A percentile compares a stretch with the other conserved stretches of the same genome.
phyloP scores from a whole-genome alignment of 331 rosid genomes.

The Malus hybrid region DNA sequence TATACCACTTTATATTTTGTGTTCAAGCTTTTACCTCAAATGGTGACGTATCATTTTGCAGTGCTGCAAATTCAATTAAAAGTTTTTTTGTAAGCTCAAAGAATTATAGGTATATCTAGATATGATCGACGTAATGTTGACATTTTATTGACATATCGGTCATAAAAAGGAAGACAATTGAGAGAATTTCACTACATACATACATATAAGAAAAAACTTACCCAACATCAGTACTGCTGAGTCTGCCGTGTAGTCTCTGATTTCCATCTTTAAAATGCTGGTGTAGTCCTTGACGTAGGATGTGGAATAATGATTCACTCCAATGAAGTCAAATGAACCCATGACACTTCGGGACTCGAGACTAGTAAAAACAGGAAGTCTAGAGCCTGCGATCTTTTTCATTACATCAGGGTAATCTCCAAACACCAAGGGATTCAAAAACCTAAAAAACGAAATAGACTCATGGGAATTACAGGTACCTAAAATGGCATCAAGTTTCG shows the following conservation, averaged over 20 bases:
- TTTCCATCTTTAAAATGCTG: constrained; percentile 6
- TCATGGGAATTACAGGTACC: not conserved
- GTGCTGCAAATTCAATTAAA: not conserved
- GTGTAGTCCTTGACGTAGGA: constrained; percentile 29
- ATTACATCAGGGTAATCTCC: constrained; percentile 63
- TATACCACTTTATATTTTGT: not conserved
- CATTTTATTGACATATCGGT: not conserved
- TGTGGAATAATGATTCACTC: constrained; percentile 36
- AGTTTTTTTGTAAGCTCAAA: not conserved
- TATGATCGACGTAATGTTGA: not conserved
- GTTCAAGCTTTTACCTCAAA: constrained; percentile 3
- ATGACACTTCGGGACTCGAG: constrained; percentile 25
- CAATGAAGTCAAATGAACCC: constrained; percentile 61
- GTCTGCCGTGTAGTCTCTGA: constrained; percentile 33
- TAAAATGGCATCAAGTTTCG: not conserved
- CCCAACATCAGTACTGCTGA: not conserved
- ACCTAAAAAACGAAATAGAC: constrained; percentile 19
- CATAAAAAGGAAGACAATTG: not conserved
- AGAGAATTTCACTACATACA: not conserved
- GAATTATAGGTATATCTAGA: not conserved
- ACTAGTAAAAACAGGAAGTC: constrained; percentile 44
- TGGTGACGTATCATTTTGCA: not conserved
- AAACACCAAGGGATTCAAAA: constrained; percentile 46
- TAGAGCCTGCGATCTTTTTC: constrained; percentile 49
- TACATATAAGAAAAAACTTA: constrained; percentile 13